These are phyloP conservation scores for Aspergillus tanneri DNA, from an alignment of 2,329 filamentous ascomycete species.

Conservation along the genomic window DNA sequence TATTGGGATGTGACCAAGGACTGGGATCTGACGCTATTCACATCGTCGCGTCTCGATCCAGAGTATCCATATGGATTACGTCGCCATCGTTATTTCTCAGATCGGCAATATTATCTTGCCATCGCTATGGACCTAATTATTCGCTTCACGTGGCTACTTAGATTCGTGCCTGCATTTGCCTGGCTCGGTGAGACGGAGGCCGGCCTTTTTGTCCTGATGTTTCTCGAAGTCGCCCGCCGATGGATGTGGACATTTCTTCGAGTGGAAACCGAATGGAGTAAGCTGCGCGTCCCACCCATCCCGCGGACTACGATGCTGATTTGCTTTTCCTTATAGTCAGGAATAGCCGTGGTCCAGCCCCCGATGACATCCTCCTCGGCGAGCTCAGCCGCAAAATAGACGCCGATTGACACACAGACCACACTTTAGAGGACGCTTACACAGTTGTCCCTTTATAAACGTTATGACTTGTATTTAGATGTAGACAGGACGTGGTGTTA, in stretches of 20 bases:
- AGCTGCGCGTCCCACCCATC: slow-evolving; percentile 32
- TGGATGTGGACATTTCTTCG: slow-evolving; percentile 99
- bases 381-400: slow-evolving; percentile 68
- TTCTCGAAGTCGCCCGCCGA: slow-evolving; percentile 79
- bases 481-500: slow-evolving; percentile 21
- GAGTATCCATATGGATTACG: slow-evolving; percentile 77
- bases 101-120: slow-evolving; percentile 76
- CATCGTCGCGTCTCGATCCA: slow-evolving; percentile 57
- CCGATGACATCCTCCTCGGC: slow-evolving; percentile 71
- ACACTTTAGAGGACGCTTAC: slow-evolving; percentile 1
- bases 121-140: slow-evolving; percentile 76
- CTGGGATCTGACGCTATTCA: slow-evolving; percentile 89
- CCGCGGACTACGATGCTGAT: slow-evolving; percentile 6
- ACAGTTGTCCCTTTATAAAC: slow-evolving; percentile 13
- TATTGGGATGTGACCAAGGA: slow-evolving; percentile 98
- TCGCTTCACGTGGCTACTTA: slow-evolving; percentile 87
- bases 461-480: slow-evolving; percentile 18
- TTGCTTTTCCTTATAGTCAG: slow-evolving; percentile 42
- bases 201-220: slow-evolving; percentile 83
- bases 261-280: slow-evolving; percentile 88
- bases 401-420: slow-evolving; percentile 49
- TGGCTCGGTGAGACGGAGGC: slow-evolving; percentile 84
- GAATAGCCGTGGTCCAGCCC: slow-evolving; percentile 56
- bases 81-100: slow-evolving; percentile 69
- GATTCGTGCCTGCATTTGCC: slow-evolving; percentile 77